phyloP scores from a whole-genome alignment of 1,139 yeast genomes.

The Yamadazyma triangularis region DNA sequence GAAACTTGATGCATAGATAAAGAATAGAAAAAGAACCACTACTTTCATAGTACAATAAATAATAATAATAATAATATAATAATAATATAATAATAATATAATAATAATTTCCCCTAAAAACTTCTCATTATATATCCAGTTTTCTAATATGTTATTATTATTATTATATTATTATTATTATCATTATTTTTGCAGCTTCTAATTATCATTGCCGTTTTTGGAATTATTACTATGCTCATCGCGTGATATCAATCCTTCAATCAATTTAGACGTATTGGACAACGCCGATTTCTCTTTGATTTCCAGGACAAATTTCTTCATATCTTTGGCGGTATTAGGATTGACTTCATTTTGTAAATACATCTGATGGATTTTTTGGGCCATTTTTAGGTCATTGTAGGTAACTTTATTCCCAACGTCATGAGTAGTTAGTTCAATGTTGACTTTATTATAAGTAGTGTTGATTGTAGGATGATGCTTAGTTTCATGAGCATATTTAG shows the following conservation, averaged over 20 bases:
- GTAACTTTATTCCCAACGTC: slow-evolving; percentile 55
- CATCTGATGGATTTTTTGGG: slow-evolving; percentile 26
- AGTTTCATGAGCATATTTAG: slow-evolving; percentile 53
- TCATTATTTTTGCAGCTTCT: too few relatives aligned
- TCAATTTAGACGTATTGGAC: not conserved
- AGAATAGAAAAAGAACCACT: too few relatives aligned
- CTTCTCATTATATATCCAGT: too few relatives aligned
- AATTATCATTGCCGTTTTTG: too few relatives aligned
- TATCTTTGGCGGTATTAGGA: slow-evolving; percentile 3
- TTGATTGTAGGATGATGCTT: slow-evolving; percentile 75
- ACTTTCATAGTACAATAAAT: too few relatives aligned
- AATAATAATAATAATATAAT: too few relatives aligned
- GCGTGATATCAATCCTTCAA: slow-evolving; percentile 1
- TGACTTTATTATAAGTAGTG: slow-evolving; percentile 60
- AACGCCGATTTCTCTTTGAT: not conserved
- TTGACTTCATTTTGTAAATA: slow-evolving; percentile 5
- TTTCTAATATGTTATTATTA: too few relatives aligned
- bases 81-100: too few relatives aligned
- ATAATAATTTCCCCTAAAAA: too few relatives aligned
- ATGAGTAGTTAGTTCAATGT: slow-evolving; percentile 61
- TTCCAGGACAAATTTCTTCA: slow-evolving; percentile 3
- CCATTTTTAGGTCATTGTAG: slow-evolving; percentile 56
- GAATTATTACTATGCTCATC: not conserved
- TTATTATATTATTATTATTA: too few relatives aligned
- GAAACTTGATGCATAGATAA: too few relatives aligned